Conservation (phyloP, 2,329 filamentous ascomycete genomes). For the Arthrobotrys sinensis region DNA sequence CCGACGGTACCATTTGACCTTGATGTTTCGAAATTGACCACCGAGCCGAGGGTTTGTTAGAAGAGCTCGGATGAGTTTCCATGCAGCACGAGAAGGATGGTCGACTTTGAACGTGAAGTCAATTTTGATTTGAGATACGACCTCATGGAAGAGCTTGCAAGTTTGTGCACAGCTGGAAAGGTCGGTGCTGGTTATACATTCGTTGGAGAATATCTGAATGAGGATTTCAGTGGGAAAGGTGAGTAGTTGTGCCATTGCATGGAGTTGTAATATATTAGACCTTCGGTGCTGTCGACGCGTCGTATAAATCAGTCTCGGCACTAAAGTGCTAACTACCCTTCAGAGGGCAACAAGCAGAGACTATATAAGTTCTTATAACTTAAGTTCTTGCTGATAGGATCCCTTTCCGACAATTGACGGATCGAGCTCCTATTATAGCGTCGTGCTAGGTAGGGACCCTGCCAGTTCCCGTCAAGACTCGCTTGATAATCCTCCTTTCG, state of each 20-base stretch:
- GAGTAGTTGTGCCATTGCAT: background rate
- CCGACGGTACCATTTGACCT: background rate
- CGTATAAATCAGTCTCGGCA: no score
- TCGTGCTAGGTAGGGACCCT: no score
- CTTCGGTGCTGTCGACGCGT: no score
- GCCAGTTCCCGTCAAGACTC: no score
- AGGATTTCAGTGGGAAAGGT: constrained; percentile 10
- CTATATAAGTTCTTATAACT: no score
- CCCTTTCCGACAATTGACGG: no score
- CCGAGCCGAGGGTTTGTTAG: background rate
- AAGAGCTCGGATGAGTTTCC: background rate
- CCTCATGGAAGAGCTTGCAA: constrained; percentile 10
- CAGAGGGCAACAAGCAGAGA: no score
- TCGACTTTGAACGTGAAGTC: constrained; percentile 28
- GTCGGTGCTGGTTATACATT: background rate
- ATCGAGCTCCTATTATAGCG: no score
- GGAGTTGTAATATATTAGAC: background rate
- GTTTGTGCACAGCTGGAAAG: background rate
- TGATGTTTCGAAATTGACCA: background rate
- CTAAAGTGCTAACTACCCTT: no score
- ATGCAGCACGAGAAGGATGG: background rate
- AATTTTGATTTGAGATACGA: constrained; percentile 14
- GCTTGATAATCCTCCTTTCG: no score
- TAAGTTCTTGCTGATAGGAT: no score
- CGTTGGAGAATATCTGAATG: constrained; percentile 20